A percentile compares a stretch with the other conserved stretches of the same genome.
Evolutionary conservation across 495 filamentous ascomycete species (phyloP).

Genomic region (Neurospora sp.): DNA sequence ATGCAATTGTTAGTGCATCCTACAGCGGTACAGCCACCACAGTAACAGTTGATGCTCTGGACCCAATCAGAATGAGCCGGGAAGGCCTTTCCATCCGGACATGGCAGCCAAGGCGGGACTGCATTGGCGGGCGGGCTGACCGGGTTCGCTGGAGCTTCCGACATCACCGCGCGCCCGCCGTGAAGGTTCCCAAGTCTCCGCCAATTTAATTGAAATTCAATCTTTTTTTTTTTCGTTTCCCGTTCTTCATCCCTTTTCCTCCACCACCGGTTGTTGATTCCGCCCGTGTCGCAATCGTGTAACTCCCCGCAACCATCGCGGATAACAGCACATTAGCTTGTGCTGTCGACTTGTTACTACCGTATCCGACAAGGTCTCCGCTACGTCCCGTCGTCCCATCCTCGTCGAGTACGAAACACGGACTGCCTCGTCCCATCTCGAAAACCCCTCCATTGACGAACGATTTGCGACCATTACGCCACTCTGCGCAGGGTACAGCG

Average conservation of each 20-base stretch:
- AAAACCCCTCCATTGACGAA: background rate
- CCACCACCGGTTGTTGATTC: background rate
- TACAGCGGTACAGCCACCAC: background rate
- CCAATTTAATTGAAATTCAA: background rate
- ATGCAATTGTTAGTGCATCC: background rate
- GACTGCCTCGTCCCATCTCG: background rate
- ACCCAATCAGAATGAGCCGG: background rate
- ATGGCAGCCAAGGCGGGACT: background rate
- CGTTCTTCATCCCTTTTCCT: background rate
- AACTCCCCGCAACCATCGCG: background rate
- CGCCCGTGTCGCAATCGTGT: background rate
- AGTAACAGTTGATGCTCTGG: background rate
- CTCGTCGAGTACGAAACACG: background rate
- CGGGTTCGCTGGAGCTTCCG: background rate
- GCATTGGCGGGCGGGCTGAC: background rate
- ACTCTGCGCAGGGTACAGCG: background rate
- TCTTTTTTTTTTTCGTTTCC: background rate
- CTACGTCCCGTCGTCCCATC: background rate
- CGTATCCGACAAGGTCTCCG: background rate
- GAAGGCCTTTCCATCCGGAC: background rate
- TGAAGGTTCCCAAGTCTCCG: background rate
- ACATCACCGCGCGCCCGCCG: background rate
- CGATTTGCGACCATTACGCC: background rate
- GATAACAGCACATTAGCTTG: background rate
- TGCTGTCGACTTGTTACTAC: background rate